Conservation (phyloP, 73 alveolate species). For the Stentor roeselii region DNA sequence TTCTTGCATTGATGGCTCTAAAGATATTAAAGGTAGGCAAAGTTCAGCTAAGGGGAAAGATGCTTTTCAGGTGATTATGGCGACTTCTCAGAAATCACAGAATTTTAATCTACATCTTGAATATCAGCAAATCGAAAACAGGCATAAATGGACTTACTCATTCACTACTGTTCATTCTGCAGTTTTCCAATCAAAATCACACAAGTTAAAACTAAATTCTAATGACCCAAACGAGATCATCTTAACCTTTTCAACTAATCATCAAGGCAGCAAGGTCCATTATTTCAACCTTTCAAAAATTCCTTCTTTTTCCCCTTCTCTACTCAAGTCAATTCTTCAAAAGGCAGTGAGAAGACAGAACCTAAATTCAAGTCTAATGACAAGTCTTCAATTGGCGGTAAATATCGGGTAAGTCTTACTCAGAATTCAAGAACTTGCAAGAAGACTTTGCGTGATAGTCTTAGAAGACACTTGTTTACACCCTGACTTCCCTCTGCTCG, state of each 20-base stretch:
- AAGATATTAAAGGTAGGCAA: neutral
- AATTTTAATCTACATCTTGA: neutral
- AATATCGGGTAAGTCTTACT: neutral
- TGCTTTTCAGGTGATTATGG: neutral
- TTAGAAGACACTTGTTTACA: conserved; percentile 10
- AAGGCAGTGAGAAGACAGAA: neutral
- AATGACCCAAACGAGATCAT: conserved; percentile 11
- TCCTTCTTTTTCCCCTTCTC: neutral
- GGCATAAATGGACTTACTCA: conserved; percentile 1
- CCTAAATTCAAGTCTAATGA: neutral
- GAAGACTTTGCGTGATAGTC: conserved; percentile 14
- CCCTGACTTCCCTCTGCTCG: neutral
- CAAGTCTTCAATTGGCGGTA: neutral
- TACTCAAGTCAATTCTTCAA: neutral
- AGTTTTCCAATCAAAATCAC: neutral
- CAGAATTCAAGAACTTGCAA: neutral
- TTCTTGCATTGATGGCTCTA: no score
- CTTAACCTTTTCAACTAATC: neutral
- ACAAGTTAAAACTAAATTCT: neutral
- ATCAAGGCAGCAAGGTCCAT: neutral
- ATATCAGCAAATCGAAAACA: neutral
- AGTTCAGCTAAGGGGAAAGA: neutral
- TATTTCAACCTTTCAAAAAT: neutral
- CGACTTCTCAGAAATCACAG: neutral
- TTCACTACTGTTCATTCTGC: neutral